Evolutionary conservation across 148 eudicot species (phyloP).

Genomic region (Cornus kousa): DNA sequence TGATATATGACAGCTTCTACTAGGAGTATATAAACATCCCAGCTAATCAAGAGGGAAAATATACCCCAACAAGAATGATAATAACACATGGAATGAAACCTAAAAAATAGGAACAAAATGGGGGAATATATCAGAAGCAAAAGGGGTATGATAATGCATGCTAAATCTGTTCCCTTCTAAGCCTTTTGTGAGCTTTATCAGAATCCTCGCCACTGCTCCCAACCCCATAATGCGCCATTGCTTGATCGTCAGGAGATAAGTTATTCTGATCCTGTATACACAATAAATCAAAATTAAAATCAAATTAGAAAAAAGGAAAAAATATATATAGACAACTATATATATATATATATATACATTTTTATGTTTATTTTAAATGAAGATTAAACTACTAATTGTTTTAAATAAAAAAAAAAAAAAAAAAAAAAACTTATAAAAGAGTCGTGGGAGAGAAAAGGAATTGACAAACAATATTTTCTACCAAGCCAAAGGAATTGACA

Average conservation of each 20-base stretch:
- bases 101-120: no score
- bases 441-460: no score
- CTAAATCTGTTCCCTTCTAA: slow-evolving; percentile 42
- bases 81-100: background rate
- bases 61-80: background rate
- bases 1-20: slow-evolving; percentile 7
- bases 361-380: no score
- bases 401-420: no score
- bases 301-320: no score
- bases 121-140: background rate
- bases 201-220: slow-evolving; percentile 30
- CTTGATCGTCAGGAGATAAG: slow-evolving; percentile 24
- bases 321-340: no score
- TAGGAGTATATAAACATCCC: slow-evolving; percentile 3
- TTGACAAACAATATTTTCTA: no score
- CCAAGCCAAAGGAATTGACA: no score
- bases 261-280: slow-evolving; percentile 40
- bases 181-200: slow-evolving; percentile 51
- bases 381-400: no score
- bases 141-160: background rate
- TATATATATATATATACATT: no score
- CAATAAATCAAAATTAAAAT: background rate
- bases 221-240: slow-evolving; percentile 25
- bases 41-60: background rate
- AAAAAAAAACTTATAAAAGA: no score